Evolutionary conservation across 495 filamentous ascomycete species (phyloP), one percentile per base, ranked within the genome.

Genomic region (Parathielavia appendiculata): DNA sequence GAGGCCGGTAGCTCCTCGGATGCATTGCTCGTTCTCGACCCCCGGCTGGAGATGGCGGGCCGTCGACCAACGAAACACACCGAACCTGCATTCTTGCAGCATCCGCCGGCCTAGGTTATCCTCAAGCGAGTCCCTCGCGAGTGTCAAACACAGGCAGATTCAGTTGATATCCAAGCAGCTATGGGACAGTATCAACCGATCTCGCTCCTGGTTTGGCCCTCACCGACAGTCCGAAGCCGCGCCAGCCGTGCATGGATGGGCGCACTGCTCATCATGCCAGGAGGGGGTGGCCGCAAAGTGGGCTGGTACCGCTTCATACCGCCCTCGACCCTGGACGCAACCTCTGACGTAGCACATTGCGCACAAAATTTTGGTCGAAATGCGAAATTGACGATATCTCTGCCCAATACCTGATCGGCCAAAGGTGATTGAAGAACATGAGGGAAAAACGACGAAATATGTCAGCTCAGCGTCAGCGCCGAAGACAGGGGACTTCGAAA

Each of bases 11-110:
- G 58, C 63, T 49, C 62, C 62, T 63, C 6, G 66, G 66, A 73
- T 74, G 72, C 72, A 73, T 44, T 50, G 52, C 36, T 51, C 62
- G 52, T 40, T 51, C 62, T 55, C 56, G 57, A 51, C 26, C 59
- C 72, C 72, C 73, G 71, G 74, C 74, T 71, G 68, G 66, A 67
- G 60, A 58, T 10, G 56, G 17, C 43, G 43, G 44, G 20, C 39
- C 41, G 46, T 12, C 53, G 20, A 19, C 62, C 44, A 39, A 50
- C 61, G 43, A 51, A 43, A 51, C 54, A 17, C 22, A 45, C 57
- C 63, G 60, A 63, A 62, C 51, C 40, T 36, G n/a, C 36, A 19
- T 47, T 22, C 0, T 14, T 55, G 43, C 48, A 46, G 51, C 54
- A 47, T 44, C 60, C 57, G 46, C 64, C 30, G n/a, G 36, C 19